Evolutionary conservation across 257 asterid genomes (phyloP).

Genomic region (Ligustrum vulgare): DNA sequence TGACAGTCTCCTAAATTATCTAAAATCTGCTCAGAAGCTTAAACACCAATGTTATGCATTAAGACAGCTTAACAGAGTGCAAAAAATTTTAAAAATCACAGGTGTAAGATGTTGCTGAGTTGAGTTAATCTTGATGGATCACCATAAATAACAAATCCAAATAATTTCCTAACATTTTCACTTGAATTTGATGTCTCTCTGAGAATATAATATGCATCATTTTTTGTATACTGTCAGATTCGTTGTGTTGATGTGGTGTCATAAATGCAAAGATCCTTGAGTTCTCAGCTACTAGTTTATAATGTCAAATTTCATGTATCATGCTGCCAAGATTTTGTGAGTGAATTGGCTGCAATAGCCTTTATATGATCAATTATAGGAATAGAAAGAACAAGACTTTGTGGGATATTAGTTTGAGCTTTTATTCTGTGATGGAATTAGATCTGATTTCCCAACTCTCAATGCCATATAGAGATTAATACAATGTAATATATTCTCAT

Average conservation of each 20-base stretch:
- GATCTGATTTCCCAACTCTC: neutral
- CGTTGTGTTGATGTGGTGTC: neutral
- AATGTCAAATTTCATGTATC: neutral
- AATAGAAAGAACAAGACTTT: neutral
- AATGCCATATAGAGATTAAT: neutral
- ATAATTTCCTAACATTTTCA: neutral
- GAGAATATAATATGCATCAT: neutral
- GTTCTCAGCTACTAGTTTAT: neutral
- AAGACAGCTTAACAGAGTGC: neutral
- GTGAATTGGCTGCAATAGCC: slow-evolving; percentile 1
- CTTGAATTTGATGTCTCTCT: slow-evolving; percentile 4
- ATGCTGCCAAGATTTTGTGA: neutral
- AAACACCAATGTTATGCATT: neutral
- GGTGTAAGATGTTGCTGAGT: slow-evolving; percentile 1
- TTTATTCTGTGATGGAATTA: neutral
- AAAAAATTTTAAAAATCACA: neutral
- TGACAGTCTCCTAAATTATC: slow-evolving; percentile 4
- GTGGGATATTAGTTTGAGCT: neutral
- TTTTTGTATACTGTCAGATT: neutral
- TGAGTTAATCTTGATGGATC: neutral
- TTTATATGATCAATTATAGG: neutral
- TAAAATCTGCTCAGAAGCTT: neutral
- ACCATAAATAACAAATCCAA: neutral
- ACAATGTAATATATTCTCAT: neutral
- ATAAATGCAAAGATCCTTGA: neutral